Percentiles rank a stretch among this genome's conserved stretches.
Conservation (phyloP, 176 grass and related monocot genomes). For the Carex scoparia region DNA sequence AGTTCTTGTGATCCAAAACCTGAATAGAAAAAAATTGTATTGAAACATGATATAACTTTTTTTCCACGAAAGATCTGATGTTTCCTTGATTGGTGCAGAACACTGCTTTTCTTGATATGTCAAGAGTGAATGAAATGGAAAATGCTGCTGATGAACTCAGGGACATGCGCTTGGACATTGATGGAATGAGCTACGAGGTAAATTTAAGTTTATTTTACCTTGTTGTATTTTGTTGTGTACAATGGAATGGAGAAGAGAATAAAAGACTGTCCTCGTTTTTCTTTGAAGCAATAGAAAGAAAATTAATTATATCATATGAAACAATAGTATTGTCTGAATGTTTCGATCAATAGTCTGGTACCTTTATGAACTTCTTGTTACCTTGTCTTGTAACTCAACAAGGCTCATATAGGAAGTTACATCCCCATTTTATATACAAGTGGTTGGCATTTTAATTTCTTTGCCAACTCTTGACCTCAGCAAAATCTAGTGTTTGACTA, state of each 20-base stretch:
- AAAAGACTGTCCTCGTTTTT: neutral
- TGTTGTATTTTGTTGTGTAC: neutral
- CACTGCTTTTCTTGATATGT: neutral
- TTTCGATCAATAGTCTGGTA: neutral
- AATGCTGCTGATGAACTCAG: neutral
- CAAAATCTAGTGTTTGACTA: neutral
- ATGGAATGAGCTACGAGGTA: constrained; percentile 25
- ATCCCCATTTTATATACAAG: neutral
- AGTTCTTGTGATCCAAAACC: neutral
- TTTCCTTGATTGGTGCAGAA: neutral
- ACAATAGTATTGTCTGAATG: neutral
- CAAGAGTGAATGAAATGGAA: constrained; percentile 18
- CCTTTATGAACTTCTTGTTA: neutral
- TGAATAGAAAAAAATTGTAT: neutral
- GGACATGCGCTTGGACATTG: constrained; percentile 14
- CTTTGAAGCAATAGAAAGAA: neutral
- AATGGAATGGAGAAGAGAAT: neutral
- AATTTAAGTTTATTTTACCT: neutral
- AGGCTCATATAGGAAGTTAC: neutral
- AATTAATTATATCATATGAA: neutral
- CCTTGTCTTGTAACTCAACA: neutral
- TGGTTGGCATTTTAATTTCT: neutral
- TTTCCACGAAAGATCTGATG: neutral
- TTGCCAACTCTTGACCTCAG: neutral
- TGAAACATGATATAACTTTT: neutral